phyloP scores from a whole-genome alignment of 1,284 basidiomycete genomes.

The Trametes pubescens region DNA sequence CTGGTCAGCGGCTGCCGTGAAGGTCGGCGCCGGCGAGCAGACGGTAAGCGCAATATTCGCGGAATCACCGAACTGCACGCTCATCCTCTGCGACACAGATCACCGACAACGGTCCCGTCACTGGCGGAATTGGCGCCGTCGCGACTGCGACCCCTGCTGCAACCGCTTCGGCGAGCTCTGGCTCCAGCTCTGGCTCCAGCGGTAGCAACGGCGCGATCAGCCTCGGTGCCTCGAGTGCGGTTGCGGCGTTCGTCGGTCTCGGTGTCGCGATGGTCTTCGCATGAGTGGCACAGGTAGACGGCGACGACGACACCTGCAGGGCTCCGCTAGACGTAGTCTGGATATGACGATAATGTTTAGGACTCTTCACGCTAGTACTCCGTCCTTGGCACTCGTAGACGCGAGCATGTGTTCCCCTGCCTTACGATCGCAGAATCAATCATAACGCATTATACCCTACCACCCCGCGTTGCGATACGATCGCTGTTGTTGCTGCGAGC shows the following conservation, averaged over 20 bases:
- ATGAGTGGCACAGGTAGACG: constrained; percentile 11
- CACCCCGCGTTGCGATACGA: no score
- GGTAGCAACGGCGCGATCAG: constrained; percentile 16
- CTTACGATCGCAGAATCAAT: not conserved
- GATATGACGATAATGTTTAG: constrained; percentile 12
- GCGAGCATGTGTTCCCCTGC: constrained; percentile 6
- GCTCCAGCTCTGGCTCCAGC: constrained; percentile 21
- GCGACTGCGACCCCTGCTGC: constrained; percentile 45
- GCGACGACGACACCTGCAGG: not conserved
- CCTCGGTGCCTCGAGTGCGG: constrained; percentile 19
- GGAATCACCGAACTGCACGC: not conserved
- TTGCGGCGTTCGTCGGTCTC: constrained; percentile 19
- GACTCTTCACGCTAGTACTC: constrained; percentile 6
- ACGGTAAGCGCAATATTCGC: constrained; percentile 42
- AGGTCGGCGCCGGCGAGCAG: constrained; percentile 49
- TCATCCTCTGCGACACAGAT: constrained; percentile 41
- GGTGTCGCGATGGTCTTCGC: constrained; percentile 23
- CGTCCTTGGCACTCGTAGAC: constrained; percentile 16
- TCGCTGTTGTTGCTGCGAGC: not conserved
- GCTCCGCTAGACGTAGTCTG: constrained; percentile 21
- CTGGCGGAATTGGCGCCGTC: constrained; percentile 52
- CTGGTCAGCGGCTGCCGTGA: constrained; percentile 55
- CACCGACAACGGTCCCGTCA: constrained; percentile 47
- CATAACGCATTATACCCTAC: constrained; percentile 16
- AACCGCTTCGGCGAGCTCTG: constrained; percentile 19